Base-by-base conservation (phyloP, 2,329 filamentous ascomycete genomes). In the Chrysosporium queenslandicum region DNA sequence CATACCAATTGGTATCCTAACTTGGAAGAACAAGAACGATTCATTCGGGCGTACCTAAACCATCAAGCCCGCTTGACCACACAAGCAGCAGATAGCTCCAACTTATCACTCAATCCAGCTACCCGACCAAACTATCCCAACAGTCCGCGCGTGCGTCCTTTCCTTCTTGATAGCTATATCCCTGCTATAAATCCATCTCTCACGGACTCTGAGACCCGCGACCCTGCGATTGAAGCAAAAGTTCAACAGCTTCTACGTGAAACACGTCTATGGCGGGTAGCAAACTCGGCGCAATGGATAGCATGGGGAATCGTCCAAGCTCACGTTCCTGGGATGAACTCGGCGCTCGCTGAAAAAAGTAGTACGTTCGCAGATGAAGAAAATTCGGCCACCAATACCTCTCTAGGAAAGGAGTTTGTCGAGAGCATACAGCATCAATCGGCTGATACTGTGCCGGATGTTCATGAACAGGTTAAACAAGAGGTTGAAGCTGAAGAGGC, bases 221-320 rank as follows among this genome's bases (percentile, higher is more conserved):
- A 87, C 55, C 79, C 82, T 54, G 74, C 76, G 42, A 74, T 78
- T 4, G 87, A 95, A 50, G 69, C 74, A 34, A 80, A 85, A 60
- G 77, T 94, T 4, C 74, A 80, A 46, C 78, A 81, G 48, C 74
- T 98, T 25, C 73, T 92, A 63, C 79, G 83, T 37, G 89, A 97
- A 70, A 83, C 87, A 2, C 76, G 82, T 14, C 74, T 94, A 42
- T 98, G 92, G 92, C 81, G 92, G 2, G 75, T 87, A 0, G 87
- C 88, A 36, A 94, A 92, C 69, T 89, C 85, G 32, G 88, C 87
- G 1, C 81, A 86, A 70, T 98, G 92, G 92, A 81, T 94, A 21
- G 87, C 89, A 1, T 98, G 92, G 92, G 92, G 92, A 21, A 87
- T 97, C 56, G 86, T 98, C 48, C 92, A 98, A 70, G 91, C 92